phyloP scores from a whole-genome alignment of 2,329 filamentous ascomycete species.

The Tolypocladium inflatum region DNA sequence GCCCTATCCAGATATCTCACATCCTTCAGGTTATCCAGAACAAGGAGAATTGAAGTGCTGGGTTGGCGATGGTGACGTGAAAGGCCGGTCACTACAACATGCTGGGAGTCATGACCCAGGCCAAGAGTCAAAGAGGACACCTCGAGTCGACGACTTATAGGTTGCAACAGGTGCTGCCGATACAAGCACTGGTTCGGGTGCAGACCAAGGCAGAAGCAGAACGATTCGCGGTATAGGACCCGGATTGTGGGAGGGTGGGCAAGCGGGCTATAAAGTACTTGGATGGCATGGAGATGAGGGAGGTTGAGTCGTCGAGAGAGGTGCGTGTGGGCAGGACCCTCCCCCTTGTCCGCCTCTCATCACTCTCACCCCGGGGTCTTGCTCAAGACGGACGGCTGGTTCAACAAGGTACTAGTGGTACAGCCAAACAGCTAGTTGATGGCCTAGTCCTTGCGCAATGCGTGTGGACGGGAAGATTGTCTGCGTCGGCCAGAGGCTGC shows the following conservation, averaged over 20 bases:
- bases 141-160: neutral
- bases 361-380: neutral
- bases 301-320: neutral
- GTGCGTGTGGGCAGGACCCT: neutral
- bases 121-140: neutral
- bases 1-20: neutral
- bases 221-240: neutral
- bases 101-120: neutral
- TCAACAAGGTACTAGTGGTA: neutral
- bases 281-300: constrained; percentile 8
- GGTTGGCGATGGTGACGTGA: neutral
- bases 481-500: constrained; percentile 3
- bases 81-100: neutral
- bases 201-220: neutral
- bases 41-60: neutral
- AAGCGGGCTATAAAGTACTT: constrained; percentile 18
- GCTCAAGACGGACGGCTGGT: neutral
- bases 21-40: neutral
- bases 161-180: neutral
- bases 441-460: neutral
- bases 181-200: neutral
- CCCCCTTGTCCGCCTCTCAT: neutral
- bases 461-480: constrained; percentile 1
- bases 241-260: constrained; percentile 12
- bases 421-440: neutral